These are phyloP conservation scores for Nakazawaea peltata DNA, from an alignment of 805 yeast species.

Conservation along the genomic window DNA sequence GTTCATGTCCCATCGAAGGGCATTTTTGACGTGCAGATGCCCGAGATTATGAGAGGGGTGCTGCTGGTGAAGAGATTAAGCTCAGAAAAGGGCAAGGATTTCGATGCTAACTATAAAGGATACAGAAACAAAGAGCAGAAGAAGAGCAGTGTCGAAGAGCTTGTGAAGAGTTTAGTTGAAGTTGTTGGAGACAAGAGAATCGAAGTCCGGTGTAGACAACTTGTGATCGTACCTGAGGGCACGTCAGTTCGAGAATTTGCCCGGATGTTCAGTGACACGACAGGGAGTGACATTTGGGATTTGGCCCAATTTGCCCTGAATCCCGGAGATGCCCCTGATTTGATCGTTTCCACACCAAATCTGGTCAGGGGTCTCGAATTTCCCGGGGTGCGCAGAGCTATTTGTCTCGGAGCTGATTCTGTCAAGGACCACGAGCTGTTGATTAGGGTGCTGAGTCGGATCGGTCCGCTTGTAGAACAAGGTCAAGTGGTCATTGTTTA, in stretches of 20 bases:
- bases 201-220: no score
- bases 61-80: slow-evolving; percentile 3
- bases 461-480: neutral
- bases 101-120: slow-evolving; percentile 6
- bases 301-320: no score
- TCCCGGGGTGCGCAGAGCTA: slow-evolving; percentile 16
- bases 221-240: slow-evolving; percentile 8
- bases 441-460: slow-evolving; percentile 18
- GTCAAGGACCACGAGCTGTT: slow-evolving; percentile 17
- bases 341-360: slow-evolving; percentile 16
- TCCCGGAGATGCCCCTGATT: no score
- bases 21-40: slow-evolving; percentile 4
- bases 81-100: slow-evolving; percentile 3
- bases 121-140: slow-evolving; percentile 5
- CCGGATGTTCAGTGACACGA: no score
- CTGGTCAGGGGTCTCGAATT: slow-evolving; percentile 20
- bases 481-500: slow-evolving; percentile 3
- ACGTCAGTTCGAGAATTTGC: no score
- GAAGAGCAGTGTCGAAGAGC: no score
- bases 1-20: neutral
- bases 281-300: no score
- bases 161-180: no score
- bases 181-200: no score
- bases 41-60: slow-evolving; percentile 3
- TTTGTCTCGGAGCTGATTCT: slow-evolving; percentile 24